Evolutionary conservation across 805 yeast species (phyloP), one percentile per base, ranked within the genome.

Genomic region (Metschnikowia gelsemii): DNA sequence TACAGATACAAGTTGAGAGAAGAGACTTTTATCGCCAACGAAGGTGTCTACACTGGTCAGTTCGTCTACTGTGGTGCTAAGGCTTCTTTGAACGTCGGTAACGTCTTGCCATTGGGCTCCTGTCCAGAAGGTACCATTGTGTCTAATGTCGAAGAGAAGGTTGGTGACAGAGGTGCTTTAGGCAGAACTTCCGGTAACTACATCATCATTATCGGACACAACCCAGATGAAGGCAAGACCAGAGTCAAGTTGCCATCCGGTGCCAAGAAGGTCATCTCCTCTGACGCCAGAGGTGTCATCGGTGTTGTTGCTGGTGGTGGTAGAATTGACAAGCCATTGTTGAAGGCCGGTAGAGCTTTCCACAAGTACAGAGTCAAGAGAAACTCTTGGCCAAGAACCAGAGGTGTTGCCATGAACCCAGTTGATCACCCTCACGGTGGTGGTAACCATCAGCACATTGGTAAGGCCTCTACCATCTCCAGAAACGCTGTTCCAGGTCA

Each of bases 351-450:
- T 80, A 89, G 96, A 82, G 99, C 99, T 59, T 91, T 84, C 96
- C 96, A 91, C 90, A 91, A 91, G 82, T 90, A 85, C 93, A 90
- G 77, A 79, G 96, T 90, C 68, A 93, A 93, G 95, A 84, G 98
- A 81, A 89, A 93, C 96, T 88, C 96, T 59, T 93, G 98, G 98
- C 99, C 99, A 79, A 90, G 88, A 87, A 93, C 98, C 70, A 89
- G 98, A 82, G 99, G 98, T 91, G 98, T 91, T 73, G 99, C 99
- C 74, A 91, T 93, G 99, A 91, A 91, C 82, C 98, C 98, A 76
- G 99, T 91, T 75, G 99, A 91, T 75, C 99, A 91, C 82, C 99
- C 99, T 75, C 99, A 91, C 77, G 99, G 99, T 87, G 98, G 99
- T 91, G 99, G 99, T 91, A 90, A 90, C 96, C 98, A 91, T 79